These are phyloP conservation scores for Cadophora luteo-olivacea DNA, from an alignment of 2,329 filamentous ascomycete genomes.

Conservation along the genomic window DNA sequence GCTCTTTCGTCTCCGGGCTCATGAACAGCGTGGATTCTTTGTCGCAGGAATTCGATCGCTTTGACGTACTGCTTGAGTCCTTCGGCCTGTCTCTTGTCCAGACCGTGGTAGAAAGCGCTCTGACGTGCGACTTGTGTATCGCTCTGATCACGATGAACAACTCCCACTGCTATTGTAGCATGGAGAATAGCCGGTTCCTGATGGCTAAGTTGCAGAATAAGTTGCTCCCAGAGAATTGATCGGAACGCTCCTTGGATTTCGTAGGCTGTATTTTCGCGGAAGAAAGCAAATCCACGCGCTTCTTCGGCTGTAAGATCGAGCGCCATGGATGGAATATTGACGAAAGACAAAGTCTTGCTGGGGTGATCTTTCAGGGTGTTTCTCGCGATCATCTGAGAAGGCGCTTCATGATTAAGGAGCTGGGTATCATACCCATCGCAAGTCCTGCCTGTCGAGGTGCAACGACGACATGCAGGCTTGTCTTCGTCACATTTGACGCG, in stretches of 20 bases:
- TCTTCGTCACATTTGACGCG: constrained; percentile 9
- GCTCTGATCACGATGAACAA: constrained; percentile 3
- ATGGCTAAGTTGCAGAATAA: constrained; percentile 11
- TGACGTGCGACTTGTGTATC: background rate
- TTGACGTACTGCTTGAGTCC: constrained; percentile 15
- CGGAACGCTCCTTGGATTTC: constrained; percentile 17
- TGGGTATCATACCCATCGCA: background rate
- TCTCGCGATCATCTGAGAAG: background rate
- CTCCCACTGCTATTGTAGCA: constrained; percentile 13
- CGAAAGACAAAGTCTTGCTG: background rate
- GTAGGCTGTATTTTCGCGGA: constrained; percentile 7
- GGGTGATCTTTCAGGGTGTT: background rate
- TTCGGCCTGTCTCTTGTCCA: background rate
- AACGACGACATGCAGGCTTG: background rate
- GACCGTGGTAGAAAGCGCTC: background rate
- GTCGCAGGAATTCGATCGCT: constrained; percentile 10
- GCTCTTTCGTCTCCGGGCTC: background rate
- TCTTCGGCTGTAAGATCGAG: constrained; percentile 1
- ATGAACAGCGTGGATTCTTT: background rate
- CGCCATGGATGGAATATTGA: background rate
- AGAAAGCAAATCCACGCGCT: constrained; percentile 1
- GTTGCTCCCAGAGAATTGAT: constrained; percentile 11
- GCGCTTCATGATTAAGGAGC: background rate
- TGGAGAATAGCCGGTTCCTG: constrained; percentile 13
- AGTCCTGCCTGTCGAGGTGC: background rate